A percentile compares a stretch with the other conserved stretches of the same genome.
phyloP scores from a whole-genome alignment of 148 eudicot genomes.

The Rhododendron mucronatum region DNA sequence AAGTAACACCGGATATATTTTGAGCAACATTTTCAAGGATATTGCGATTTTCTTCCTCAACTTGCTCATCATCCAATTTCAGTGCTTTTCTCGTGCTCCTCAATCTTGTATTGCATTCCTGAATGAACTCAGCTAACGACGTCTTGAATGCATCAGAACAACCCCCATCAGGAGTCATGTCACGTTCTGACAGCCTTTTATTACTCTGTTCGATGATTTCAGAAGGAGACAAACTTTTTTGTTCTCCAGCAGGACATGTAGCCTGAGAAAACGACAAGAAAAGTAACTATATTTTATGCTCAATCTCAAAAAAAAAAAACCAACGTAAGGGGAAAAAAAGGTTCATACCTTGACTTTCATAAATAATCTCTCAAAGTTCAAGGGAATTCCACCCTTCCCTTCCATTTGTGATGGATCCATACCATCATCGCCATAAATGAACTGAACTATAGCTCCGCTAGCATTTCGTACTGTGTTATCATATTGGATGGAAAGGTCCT shows the following conservation, averaged over 20 bases:
- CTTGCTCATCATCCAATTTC: constrained; percentile 24
- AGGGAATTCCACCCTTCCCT: constrained; percentile 74
- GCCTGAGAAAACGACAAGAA: constrained; percentile 46
- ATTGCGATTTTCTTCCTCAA: constrained; percentile 9
- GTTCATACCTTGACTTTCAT: constrained; percentile 64
- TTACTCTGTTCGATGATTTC: constrained; percentile 41
- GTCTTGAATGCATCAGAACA: constrained; percentile 54
- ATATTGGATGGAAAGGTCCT: constrained; percentile 76
- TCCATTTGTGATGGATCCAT: constrained; percentile 99
- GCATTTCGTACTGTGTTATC: constrained; percentile 89
- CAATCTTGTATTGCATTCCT: constrained; percentile 26
- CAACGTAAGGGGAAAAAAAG: not conserved
- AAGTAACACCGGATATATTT: constrained; percentile 49
- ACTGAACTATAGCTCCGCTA: constrained; percentile 79
- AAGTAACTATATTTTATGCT: not conserved
- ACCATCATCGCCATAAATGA: constrained; percentile 86
- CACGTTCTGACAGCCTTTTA: constrained; percentile 43
- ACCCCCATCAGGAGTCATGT: constrained; percentile 48
- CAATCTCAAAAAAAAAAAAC: not conserved
- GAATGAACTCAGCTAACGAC: constrained; percentile 44
- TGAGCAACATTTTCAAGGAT: constrained; percentile 33
- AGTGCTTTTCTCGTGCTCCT: constrained; percentile 18
- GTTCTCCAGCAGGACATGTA: constrained; percentile 66
- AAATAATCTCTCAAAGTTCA: constrained; percentile 75
- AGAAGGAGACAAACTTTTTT: constrained; percentile 39